Percentiles rank a stretch among this genome's conserved stretches.
Conservation (phyloP, 208 protist genomes). For the Trypanosoma congolense region DNA sequence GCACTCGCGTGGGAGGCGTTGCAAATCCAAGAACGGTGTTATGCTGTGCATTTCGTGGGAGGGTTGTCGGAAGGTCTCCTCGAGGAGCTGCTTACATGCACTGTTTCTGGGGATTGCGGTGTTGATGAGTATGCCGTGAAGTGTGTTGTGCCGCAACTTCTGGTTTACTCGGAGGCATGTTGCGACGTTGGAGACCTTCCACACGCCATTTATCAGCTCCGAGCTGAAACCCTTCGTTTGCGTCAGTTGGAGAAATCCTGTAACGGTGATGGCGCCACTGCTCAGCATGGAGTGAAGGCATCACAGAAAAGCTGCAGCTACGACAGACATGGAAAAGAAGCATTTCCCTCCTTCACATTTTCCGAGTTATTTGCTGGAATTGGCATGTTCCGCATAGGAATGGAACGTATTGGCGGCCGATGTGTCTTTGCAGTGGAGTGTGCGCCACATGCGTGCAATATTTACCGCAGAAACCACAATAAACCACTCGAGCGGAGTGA, state of each 20-base stretch:
- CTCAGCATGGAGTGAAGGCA: too few relatives aligned
- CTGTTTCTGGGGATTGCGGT: too few relatives aligned
- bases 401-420: conserved; percentile 51
- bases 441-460: conserved; percentile 28
- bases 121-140: conserved; percentile 3
- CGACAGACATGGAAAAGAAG: neutral
- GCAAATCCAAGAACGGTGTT: neutral
- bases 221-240: neutral
- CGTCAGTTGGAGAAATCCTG: neutral
- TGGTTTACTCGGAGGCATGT: conserved; percentile 43
- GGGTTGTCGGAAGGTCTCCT: neutral
- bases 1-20: neutral
- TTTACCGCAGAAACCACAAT: conserved; percentile 58
- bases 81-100: neutral
- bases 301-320: too few relatives aligned
- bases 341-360: conserved; percentile 42
- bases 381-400: conserved; percentile 72
- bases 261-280: too few relatives aligned
- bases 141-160: conserved; percentile 30
- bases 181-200: conserved; percentile 28
- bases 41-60: conserved; percentile 7
- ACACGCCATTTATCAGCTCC: conserved; percentile 26
- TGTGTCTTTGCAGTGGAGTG: conserved; percentile 70
- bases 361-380: conserved; percentile 88
- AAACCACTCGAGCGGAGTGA: too few relatives aligned